phyloP scores from a whole-genome alignment of 371 early-diverging fungal species.

The Mucor racemosus region DNA sequence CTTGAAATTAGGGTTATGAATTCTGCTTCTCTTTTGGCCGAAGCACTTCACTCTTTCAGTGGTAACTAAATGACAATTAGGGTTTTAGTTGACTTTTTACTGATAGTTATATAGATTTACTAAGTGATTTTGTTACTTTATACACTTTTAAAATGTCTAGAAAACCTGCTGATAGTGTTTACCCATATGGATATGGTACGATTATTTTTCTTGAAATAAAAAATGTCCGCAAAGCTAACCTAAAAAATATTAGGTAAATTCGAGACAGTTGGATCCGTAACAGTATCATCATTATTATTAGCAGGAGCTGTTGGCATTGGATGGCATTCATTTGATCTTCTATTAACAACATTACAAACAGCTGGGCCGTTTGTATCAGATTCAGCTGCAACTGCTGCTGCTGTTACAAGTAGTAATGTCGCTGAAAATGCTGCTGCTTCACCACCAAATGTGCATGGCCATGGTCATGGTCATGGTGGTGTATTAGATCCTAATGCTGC shows the following conservation, averaged over 20 bases:
- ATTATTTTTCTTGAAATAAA: conserved; percentile 6
- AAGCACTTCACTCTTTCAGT: conserved; percentile 71
- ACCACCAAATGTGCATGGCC: conserved; percentile 12
- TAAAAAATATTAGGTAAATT: conserved; percentile 52
- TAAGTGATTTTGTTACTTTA: conserved; percentile 72
- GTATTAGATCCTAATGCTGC: conserved; percentile 71
- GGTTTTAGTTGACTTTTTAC: background rate
- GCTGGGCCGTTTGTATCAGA: conserved; percentile 11
- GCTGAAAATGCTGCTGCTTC: conserved; percentile 10
- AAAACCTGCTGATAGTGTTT: conserved; percentile 58
- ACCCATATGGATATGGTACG: conserved; percentile 73
- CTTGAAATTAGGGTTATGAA: conserved; percentile 56
- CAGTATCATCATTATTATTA: conserved; percentile 67
- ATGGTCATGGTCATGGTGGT: conserved; percentile 23
- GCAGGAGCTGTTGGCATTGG: conserved; percentile 69
- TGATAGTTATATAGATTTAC: conserved; percentile 46
- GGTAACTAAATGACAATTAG: conserved; percentile 35
- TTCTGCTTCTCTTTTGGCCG: conserved; percentile 74
- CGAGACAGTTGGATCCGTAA: conserved; percentile 73
- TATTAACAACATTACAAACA: conserved; percentile 37
- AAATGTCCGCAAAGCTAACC: background rate
- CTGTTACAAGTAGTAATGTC: conserved; percentile 5
- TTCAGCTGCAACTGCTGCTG: conserved; percentile 27
- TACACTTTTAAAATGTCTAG: conserved; percentile 74
- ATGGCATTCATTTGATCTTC: conserved; percentile 65